phyloP scores from a whole-genome alignment of 1,284 basidiomycete genomes.

The Ganoderma resinaceum region DNA sequence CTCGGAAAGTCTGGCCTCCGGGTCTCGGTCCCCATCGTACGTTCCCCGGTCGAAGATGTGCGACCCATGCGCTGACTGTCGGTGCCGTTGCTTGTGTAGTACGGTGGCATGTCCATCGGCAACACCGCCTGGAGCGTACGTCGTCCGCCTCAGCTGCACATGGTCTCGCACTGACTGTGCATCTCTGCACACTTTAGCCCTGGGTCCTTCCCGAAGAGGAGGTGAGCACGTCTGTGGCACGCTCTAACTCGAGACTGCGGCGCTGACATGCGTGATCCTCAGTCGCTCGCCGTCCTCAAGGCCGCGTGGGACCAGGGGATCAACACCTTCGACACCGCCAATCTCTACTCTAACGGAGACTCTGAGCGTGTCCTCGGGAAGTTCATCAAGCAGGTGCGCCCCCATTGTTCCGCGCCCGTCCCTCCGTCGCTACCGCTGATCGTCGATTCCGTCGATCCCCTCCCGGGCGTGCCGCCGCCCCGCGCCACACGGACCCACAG shows the following conservation, averaged over 20 bases:
- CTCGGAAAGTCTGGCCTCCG: constrained; percentile 56
- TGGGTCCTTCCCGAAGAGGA: constrained; percentile 56
- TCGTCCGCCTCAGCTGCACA: neutral
- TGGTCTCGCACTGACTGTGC: neutral
- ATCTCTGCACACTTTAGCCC: constrained; percentile 30
- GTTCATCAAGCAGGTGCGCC: constrained; percentile 2
- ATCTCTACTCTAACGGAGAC: constrained; percentile 41
- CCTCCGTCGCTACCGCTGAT: constrained; percentile 39
- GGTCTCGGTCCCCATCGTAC: constrained; percentile 56
- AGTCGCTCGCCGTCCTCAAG: constrained; percentile 48
- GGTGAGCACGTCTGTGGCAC: constrained; percentile 11
- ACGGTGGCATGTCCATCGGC: constrained; percentile 59
- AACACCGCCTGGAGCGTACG: constrained; percentile 44
- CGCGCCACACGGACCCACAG: constrained; percentile 34
- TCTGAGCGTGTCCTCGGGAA: constrained; percentile 40
- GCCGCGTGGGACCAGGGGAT: constrained; percentile 56
- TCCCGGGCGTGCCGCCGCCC: no score
- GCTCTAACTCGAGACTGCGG: neutral
- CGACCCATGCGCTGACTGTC: neutral
- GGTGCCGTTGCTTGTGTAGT: constrained; percentile 31
- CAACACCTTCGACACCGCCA: constrained; percentile 53
- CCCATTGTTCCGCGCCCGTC: constrained; percentile 38
- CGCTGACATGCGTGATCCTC: constrained; percentile 16
- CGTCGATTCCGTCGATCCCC: constrained; percentile 49
- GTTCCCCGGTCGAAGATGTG: constrained; percentile 8